Evolutionary conservation across 768 basidiomycete genomes (phyloP).

Genomic region (Rhizopogon sp.): DNA sequence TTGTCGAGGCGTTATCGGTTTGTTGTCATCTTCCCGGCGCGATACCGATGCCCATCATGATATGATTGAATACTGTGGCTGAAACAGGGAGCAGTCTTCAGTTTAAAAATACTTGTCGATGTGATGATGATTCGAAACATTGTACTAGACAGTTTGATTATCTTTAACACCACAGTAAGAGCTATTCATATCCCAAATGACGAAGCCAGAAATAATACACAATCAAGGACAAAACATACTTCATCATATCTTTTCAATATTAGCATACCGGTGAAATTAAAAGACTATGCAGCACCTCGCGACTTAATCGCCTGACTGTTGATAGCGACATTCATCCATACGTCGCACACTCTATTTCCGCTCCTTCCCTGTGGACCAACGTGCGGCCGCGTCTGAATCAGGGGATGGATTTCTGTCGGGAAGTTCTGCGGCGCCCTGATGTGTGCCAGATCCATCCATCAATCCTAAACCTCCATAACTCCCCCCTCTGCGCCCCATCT

Average conservation of each 20-base stretch:
- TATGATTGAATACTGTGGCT: too few relatives aligned
- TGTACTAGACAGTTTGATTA: background rate
- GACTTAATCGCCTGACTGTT: background rate
- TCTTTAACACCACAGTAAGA: background rate
- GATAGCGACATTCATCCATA: constrained; percentile 1
- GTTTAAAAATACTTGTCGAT: background rate
- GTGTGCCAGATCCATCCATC: constrained; percentile 39
- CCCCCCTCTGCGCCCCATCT: constrained; percentile 38
- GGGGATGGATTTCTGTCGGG: constrained; percentile 44
- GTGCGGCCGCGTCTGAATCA: constrained; percentile 35
- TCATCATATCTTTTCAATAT: constrained; percentile 17
- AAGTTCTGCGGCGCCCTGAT: constrained; percentile 31
- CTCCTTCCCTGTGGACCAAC: constrained; percentile 45
- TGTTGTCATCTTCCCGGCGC: too few relatives aligned
- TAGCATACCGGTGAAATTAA: background rate
- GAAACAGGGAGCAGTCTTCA: background rate
- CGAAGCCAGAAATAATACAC: background rate
- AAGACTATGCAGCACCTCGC: background rate
- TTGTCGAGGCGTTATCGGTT: background rate
- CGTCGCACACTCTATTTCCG: constrained; percentile 30
- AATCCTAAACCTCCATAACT: constrained; percentile 37
- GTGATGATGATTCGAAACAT: background rate
- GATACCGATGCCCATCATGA: too few relatives aligned
- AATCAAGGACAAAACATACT: background rate
- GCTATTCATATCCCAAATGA: background rate